Conservation (phyloP, 2,329 filamentous ascomycete genomes). For the Fusarium acutatum region DNA sequence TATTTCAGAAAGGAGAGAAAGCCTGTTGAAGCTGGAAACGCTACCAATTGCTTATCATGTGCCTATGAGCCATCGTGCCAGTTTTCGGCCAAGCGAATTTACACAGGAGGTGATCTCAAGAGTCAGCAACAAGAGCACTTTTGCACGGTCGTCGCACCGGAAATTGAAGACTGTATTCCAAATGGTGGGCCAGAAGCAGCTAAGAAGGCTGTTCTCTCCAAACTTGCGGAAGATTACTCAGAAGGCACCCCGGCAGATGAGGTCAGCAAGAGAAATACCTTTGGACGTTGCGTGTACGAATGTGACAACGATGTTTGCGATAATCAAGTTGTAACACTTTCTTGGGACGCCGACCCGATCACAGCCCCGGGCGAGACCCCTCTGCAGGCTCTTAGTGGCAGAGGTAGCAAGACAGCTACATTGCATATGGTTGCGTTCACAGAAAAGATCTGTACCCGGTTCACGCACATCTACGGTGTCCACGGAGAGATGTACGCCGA, state of each 20-base stretch:
- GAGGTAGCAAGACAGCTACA: neutral
- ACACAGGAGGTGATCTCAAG: neutral
- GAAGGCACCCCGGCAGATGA: neutral
- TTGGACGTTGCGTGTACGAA: neutral
- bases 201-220: neutral
- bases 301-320: neutral
- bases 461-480: neutral
- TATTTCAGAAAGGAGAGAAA: neutral
- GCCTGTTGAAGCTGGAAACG: neutral
- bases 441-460: neutral
- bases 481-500: neutral
- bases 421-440: neutral
- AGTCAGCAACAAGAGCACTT: neutral
- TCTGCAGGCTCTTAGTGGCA: neutral
- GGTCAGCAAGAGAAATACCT: neutral
- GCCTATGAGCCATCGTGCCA: neutral
- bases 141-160: neutral
- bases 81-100: neutral
- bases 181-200: neutral
- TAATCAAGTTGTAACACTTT: neutral
- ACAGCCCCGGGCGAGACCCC: neutral
- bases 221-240: neutral
- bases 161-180: neutral
- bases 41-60: neutral
- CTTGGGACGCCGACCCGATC: neutral